These are phyloP conservation scores for Firmiana major DNA, from an alignment of 345 rosid genomes.

Conservation along the genomic window DNA sequence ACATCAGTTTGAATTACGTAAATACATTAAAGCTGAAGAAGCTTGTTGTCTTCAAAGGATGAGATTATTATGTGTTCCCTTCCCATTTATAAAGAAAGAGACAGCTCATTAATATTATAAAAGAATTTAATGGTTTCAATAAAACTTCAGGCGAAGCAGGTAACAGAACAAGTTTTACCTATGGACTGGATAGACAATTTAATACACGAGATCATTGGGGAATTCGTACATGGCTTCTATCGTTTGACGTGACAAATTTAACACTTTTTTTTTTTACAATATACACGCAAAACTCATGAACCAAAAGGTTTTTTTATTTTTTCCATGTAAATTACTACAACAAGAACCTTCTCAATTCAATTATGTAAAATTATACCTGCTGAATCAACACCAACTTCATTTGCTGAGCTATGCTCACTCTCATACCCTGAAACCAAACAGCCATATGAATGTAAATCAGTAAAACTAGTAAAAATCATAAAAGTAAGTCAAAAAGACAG, in stretches of 20 bases:
- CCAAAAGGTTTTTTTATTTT: not conserved
- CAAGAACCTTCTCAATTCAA: not conserved
- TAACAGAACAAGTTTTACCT: not conserved
- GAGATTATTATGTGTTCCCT: not conserved
- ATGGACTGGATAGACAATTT: not conserved
- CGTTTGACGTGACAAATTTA: not conserved
- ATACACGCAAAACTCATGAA: not conserved
- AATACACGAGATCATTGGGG: not conserved
- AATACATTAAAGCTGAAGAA: not conserved
- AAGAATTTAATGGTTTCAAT: not conserved
- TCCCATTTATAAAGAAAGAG: not conserved
- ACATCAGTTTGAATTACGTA: not conserved
- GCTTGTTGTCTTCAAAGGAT: not conserved
- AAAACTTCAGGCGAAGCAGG: not conserved
- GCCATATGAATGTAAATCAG: not conserved
- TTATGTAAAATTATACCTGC: conserved; percentile 28
- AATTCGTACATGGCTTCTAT: not conserved
- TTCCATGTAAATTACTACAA: not conserved
- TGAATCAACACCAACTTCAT: conserved; percentile 38
- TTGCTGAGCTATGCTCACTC: conserved; percentile 57
- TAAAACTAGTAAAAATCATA: not conserved
- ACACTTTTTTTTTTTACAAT: not conserved
- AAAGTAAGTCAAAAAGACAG: not conserved
- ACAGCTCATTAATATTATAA: not conserved
- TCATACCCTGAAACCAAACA: conserved; percentile 41